phyloP scores from a whole-genome alignment of 306 rosid genomes.

The Glycine latifolia region DNA sequence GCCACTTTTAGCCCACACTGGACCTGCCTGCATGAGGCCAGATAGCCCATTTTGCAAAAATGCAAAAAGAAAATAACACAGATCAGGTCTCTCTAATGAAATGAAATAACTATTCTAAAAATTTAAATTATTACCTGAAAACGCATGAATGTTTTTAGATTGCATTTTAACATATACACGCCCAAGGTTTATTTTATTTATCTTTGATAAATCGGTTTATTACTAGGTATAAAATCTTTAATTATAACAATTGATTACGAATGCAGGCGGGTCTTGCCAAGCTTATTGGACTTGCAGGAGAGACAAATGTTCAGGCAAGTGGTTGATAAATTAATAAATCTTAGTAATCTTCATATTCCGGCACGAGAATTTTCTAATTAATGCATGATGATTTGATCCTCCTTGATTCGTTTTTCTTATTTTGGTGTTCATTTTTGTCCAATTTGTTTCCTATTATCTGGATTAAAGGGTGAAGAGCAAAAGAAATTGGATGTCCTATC shows the following conservation, averaged over 20 bases:
- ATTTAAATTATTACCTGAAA: too few relatives aligned
- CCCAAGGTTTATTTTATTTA: too few relatives aligned
- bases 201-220: too few relatives aligned
- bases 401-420: not conserved
- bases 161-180: too few relatives aligned
- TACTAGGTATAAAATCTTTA: too few relatives aligned
- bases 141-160: too few relatives aligned
- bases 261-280: conserved; percentile 95
- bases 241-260: conserved; percentile 14
- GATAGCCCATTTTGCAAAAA: too few relatives aligned
- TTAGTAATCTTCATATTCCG: not conserved
- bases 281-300: conserved; percentile 96
- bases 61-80: too few relatives aligned
- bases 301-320: conserved; percentile 91
- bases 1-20: too few relatives aligned
- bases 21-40: too few relatives aligned
- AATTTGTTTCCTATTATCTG: conserved; percentile 1
- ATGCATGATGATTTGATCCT: not conserved
- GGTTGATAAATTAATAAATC: not conserved
- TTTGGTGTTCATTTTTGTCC: not conserved
- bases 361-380: not conserved
- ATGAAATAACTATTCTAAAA: too few relatives aligned
- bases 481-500: conserved; percentile 95
- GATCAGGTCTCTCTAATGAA: too few relatives aligned
- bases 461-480: conserved; percentile 87